Conservation (phyloP, 2,329 filamentous ascomycete species). For the Ploettnerulaceae sp. region DNA sequence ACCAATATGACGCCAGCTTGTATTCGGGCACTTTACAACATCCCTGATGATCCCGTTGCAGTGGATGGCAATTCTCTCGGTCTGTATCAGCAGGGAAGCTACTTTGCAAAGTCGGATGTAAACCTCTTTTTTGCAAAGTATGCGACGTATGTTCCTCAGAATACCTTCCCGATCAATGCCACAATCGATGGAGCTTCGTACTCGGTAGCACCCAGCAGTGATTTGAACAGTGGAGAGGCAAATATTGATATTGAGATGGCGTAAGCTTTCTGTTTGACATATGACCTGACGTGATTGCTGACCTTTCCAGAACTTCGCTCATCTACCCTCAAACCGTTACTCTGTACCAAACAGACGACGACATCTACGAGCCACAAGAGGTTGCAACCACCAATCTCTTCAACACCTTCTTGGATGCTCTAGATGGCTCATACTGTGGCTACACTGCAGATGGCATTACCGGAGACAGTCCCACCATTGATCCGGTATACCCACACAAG, state of each 20-base stretch:
- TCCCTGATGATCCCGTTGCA: constrained; percentile 38
- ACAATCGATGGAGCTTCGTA: constrained; percentile 21
- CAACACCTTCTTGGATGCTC: constrained; percentile 31
- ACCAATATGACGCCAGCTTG: constrained; percentile 34
- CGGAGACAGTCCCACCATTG: constrained; percentile 37
- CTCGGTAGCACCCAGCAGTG: constrained; percentile 13
- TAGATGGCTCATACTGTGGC: constrained; percentile 39
- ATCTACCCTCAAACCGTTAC: constrained; percentile 28
- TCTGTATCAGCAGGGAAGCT: constrained; percentile 17
- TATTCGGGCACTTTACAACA: constrained; percentile 32
- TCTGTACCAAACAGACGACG: constrained; percentile 29
- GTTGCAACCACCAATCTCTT: constrained; percentile 24
- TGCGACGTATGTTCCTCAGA: constrained; percentile 17
- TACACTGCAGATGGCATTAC: constrained; percentile 41
- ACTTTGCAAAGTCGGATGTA: constrained; percentile 20
- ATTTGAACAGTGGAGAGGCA: constrained; percentile 17
- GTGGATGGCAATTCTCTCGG: constrained; percentile 18
- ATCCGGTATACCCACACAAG: constrained; percentile 41
- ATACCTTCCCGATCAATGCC: constrained; percentile 19
- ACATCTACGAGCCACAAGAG: constrained; percentile 23
- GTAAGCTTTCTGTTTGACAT: constrained; percentile 3
- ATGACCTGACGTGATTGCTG: not conserved
- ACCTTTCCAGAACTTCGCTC: constrained; percentile 15
- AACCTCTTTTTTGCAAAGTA: constrained; percentile 16
- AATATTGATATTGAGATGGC: constrained; percentile 24